Percentiles rank a stretch among this genome's conserved stretches.
phyloP scores from a whole-genome alignment of 2,329 filamentous ascomycete species.

The Cladosporium cucumerinum region DNA sequence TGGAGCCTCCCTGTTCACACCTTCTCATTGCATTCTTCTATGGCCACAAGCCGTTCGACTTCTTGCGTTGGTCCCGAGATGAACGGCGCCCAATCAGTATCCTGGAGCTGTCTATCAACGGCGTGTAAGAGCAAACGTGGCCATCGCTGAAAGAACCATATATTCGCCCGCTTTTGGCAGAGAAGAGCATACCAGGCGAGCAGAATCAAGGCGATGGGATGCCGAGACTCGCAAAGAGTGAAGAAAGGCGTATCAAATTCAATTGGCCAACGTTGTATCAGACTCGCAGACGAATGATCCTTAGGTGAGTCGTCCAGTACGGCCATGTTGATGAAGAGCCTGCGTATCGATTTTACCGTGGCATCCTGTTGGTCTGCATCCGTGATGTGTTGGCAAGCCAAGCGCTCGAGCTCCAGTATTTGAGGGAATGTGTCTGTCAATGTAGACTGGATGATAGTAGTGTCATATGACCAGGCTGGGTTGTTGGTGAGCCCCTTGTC shows the following conservation, averaged over 20 bases:
- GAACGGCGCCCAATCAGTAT: neutral
- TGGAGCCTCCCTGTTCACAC: neutral
- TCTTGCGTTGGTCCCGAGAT: neutral
- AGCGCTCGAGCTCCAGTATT: neutral
- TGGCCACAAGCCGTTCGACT: neutral
- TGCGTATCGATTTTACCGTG: neutral
- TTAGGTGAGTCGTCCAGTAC: neutral
- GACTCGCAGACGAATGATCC: slow-evolving; percentile 7
- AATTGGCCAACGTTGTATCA: slow-evolving; percentile 11
- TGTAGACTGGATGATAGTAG: neutral
- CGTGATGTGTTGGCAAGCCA: neutral
- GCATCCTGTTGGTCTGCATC: neutral
- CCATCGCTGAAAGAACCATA: slow-evolving; percentile 11
- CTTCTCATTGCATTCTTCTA: neutral
- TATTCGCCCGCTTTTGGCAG: slow-evolving; percentile 5
- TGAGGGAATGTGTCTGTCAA: neutral
- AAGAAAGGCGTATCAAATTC: neutral
- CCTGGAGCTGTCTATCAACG: neutral
- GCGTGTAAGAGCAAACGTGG: neutral
- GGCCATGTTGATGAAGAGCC: slow-evolving; percentile 1
- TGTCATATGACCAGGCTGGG: slow-evolving; percentile 10
- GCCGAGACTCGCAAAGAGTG: neutral
- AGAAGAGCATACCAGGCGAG: slow-evolving; percentile 5
- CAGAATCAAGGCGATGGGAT: neutral
- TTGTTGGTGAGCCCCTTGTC: slow-evolving; percentile 1